Percentiles rank a stretch among this genome's conserved stretches.
These are phyloP conservation scores for Plasmodium vivax DNA, from an alignment of 169 alveolate species.

Conservation along the genomic window DNA sequence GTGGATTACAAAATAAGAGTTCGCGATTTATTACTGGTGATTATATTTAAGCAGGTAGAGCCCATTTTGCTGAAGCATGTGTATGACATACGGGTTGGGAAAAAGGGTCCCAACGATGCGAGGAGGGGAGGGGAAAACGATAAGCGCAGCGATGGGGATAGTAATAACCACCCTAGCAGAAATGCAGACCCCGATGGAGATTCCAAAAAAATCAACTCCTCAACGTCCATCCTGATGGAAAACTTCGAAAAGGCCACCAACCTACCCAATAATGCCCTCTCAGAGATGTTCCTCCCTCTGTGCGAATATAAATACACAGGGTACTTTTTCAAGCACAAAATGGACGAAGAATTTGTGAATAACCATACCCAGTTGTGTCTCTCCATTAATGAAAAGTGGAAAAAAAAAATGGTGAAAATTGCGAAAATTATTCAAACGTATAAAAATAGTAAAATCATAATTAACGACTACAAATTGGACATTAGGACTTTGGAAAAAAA, in stretches of 20 bases:
- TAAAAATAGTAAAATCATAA: constrained; percentile 64
- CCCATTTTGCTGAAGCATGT: constrained; percentile 33
- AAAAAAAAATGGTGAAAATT: constrained; percentile 66
- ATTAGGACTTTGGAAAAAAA: constrained; percentile 58
- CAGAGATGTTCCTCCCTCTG: constrained; percentile 55
- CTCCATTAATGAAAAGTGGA: constrained; percentile 61
- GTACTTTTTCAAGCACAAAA: constrained; percentile 65
- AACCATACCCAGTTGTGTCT: constrained; percentile 37
- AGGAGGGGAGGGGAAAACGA: background rate
- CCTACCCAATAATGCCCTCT: constrained; percentile 28
- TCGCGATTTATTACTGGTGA: constrained; percentile 54
- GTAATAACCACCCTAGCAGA: background rate
- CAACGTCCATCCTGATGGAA: constrained; percentile 63
- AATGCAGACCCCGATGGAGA: background rate
- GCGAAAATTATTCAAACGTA: constrained; percentile 69
- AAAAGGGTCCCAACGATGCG: background rate
- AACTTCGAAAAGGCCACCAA: constrained; percentile 76
- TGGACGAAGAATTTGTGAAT: constrained; percentile 53
- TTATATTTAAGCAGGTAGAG: constrained; percentile 66
- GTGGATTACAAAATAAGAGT: constrained; percentile 71
- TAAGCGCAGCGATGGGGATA: background rate
- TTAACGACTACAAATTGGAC: constrained; percentile 67
- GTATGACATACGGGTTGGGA: constrained; percentile 14
- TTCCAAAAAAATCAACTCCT: constrained; percentile 50
- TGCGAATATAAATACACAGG: constrained; percentile 76